Conservation (phyloP, 495 filamentous ascomycete genomes). For the Apiosordaria backusii region DNA sequence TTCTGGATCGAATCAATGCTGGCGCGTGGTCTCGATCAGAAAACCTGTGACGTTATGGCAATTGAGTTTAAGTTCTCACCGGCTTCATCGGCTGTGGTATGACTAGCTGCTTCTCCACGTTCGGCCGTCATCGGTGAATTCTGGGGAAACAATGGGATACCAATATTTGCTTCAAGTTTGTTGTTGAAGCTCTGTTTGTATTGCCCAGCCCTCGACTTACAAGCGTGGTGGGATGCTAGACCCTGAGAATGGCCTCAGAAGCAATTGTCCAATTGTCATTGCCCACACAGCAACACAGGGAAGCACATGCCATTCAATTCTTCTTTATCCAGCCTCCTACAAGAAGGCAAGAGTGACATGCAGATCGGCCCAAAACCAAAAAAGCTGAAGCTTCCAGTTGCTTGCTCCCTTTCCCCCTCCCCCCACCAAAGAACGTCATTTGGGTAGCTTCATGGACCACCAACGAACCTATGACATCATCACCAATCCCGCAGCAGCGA, state of each 20-base stretch:
- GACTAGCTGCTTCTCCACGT: background rate
- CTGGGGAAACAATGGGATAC: background rate
- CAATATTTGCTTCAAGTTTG: background rate
- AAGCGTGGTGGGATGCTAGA: background rate
- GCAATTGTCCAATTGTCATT: background rate
- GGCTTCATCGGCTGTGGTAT: background rate
- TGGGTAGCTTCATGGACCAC: conserved; percentile 6
- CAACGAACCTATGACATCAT: conserved; percentile 30
- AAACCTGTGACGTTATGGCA: background rate
- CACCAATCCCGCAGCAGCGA: background rate
- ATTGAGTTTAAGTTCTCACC: background rate
- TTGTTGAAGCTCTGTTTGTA: background rate
- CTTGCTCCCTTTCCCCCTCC: too few species aligned
- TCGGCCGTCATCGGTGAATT: background rate
- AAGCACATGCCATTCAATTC: background rate
- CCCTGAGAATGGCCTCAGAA: background rate
- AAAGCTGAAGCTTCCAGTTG: background rate
- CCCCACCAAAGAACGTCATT: conserved; percentile 21
- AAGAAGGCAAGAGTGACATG: background rate
- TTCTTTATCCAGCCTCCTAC: background rate
- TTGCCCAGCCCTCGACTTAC: background rate
- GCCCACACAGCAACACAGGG: background rate
- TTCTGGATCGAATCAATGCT: too few species aligned
- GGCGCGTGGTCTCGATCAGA: background rate
- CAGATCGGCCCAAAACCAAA: background rate